Conservation (phyloP, 179 eudicot species). For the Actinidia arguta region DNA sequence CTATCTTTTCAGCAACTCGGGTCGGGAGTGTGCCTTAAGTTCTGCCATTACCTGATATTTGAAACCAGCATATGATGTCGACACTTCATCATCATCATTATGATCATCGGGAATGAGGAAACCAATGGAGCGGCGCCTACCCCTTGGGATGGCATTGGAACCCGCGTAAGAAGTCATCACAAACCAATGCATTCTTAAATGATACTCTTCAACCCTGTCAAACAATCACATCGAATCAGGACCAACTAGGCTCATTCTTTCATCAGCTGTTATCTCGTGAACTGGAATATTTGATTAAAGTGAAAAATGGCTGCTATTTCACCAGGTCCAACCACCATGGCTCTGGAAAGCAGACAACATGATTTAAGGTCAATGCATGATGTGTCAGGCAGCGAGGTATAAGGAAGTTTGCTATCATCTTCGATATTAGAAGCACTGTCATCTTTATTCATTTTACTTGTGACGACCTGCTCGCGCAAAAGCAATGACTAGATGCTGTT, state of each 20-base stretch:
- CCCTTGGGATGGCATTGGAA: constrained; percentile 60
- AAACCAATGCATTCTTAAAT: constrained; percentile 59
- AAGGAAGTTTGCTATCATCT: constrained; percentile 23
- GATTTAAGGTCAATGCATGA: constrained; percentile 13
- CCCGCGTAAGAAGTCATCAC: constrained; percentile 71
- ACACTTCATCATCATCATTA: no score
- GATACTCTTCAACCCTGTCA: constrained; percentile 64
- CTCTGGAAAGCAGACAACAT: constrained; percentile 21
- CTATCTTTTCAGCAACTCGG: constrained; percentile 68
- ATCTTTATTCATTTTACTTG: constrained; percentile 30
- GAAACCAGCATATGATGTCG: constrained; percentile 56
- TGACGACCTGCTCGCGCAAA: constrained; percentile 32
- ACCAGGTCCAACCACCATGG: constrained; percentile 48
- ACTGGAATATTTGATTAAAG: constrained; percentile 63
- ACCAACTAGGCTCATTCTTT: constrained; percentile 49
- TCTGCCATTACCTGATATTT: constrained; percentile 58
- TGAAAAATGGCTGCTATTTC: constrained; percentile 61
- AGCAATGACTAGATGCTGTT: constrained; percentile 1
- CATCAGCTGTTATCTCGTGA: constrained; percentile 54
- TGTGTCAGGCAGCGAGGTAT: constrained; percentile 30
- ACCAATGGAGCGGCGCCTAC: constrained; percentile 51
- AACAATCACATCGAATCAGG: constrained; percentile 22
- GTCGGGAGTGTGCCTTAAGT: constrained; percentile 59
- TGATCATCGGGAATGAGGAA: constrained; percentile 40
- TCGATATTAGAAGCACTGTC: constrained; percentile 25